Evolutionary conservation across 148 eudicot genomes (phyloP).

Genomic region (Rhododendron simsii): DNA sequence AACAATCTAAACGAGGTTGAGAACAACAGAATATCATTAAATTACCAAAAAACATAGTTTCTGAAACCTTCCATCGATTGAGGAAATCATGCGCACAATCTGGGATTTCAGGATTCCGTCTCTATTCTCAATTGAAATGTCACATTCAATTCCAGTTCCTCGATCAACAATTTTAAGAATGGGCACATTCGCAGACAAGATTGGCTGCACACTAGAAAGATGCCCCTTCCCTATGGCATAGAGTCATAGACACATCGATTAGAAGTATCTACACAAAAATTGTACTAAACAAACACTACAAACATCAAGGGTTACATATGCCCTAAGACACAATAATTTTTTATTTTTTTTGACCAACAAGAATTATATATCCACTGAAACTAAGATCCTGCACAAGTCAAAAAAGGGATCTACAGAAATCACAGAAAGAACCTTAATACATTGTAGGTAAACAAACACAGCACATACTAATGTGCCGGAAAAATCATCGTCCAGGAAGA

Average conservation of each 20-base stretch:
- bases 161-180: constrained; percentile 52
- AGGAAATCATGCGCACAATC: constrained; percentile 51
- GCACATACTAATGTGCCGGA: not conserved
- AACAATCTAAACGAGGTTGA: not conserved
- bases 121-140: constrained; percentile 81
- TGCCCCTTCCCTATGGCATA: constrained; percentile 45
- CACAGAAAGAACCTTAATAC: not conserved
- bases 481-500: not conserved
- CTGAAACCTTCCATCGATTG: constrained; percentile 77
- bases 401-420: not conserved
- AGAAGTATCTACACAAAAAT: constrained; percentile 1
- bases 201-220: constrained; percentile 55
- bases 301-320: not conserved
- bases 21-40: not conserved
- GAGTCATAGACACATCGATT: constrained; percentile 5
- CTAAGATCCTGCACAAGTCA: not conserved
- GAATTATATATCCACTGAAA: not conserved
- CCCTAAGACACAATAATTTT: not conserved
- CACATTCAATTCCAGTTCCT: constrained; percentile 29
- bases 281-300: not conserved
- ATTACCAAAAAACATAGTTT: constrained; percentile 87
- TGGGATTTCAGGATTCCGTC: constrained; percentile 79
- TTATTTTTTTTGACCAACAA: too few species aligned
- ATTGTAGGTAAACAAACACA: not conserved
- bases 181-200: constrained; percentile 76